Evolutionary conservation across 192 early-diverging fungal species (phyloP), one percentile per base, ranked within the genome.

Genomic region (Coemansia sp.): DNA sequence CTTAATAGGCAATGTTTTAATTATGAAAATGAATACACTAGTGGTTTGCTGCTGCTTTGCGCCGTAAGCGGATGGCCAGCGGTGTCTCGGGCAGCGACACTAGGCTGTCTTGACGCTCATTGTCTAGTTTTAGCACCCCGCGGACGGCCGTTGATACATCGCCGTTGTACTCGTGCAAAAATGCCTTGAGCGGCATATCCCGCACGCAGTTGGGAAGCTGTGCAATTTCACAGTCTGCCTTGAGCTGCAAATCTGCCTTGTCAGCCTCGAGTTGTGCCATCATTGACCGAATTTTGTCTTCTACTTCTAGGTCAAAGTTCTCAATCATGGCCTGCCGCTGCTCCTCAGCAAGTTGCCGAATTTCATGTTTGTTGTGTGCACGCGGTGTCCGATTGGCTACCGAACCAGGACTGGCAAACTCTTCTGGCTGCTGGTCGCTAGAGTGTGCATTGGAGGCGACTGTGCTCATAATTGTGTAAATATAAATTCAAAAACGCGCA

Each of bases 241-340:
- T 73, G 6, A 79, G 69, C 23, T 55, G 45, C 55, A 79, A 19
- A 17, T 79, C 76, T 49, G 55, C 60, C 55, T 71, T 70, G 67
- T 79, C 76, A 7, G 63, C 67, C 24, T 73, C 76, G 27, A 70
- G 71, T 45, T 79, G 76, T 4, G 62, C 67, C 39, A 69, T 61
- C 76, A 79, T 79, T 10, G 72, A 70, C 22, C 76, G 71, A 29
- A 79, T 68, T 53, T 79, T 79, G 50, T 79, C 76, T 32, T 79
- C 67, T 2, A 79, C 68, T 39, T 79, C 76, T 55, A 79, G 69
- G 55, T 79, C 76, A 71, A 79, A 79, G 59, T 79, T 79, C 45
- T 79, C 76, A 17, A 79, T 60, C 76, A 79, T 79, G 6, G 76
- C 76, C 25, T 59, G 59, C 17, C 69, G 66, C 51, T 79, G 76